A percentile compares a stretch with the other conserved stretches of the same genome.
Conservation (phyloP, 1,284 basidiomycete species). For the Pseudozyma thailandica region DNA sequence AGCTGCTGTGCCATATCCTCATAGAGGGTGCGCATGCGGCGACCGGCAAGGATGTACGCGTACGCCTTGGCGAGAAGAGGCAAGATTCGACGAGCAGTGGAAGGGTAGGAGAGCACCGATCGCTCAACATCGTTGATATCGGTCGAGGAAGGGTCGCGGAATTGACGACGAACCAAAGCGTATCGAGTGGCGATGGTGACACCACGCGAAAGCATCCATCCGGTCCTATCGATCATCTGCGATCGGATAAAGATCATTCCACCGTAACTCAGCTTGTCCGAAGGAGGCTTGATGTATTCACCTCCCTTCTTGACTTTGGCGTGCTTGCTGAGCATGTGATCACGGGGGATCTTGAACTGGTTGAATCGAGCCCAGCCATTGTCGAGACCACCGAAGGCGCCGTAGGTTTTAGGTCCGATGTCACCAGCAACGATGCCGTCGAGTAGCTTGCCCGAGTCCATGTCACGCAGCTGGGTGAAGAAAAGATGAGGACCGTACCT, state of each 20-base stretch:
- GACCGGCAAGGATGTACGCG: conserved; percentile 67
- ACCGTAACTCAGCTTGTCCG: conserved; percentile 80
- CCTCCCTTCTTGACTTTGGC: conserved; percentile 78
- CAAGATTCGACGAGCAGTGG: conserved; percentile 67
- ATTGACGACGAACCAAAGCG: conserved; percentile 77
- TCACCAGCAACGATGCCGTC: conserved; percentile 79
- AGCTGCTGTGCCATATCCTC: conserved; percentile 64
- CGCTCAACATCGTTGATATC: conserved; percentile 69
- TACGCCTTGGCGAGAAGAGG: conserved; percentile 69
- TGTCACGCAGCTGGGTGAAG: conserved; percentile 70
- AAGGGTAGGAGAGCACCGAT: conserved; percentile 68
- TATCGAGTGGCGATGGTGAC: conserved; percentile 80
- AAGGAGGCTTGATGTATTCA: conserved; percentile 77
- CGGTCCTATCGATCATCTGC: conserved; percentile 74
- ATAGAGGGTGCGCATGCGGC: conserved; percentile 67
- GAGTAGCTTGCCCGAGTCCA: conserved; percentile 74
- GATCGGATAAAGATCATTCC: conserved; percentile 71
- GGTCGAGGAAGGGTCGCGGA: conserved; percentile 54
- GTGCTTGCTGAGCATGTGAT: conserved; percentile 81
- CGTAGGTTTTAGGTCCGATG: conserved; percentile 75
- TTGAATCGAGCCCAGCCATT: conserved; percentile 78
- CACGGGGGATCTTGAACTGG: conserved; percentile 78
- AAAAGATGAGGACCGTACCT: conserved; percentile 82
- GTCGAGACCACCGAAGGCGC: conserved; percentile 74
- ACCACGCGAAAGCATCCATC: conserved; percentile 75